Evolutionary conservation across 192 early-diverging fungal species (phyloP).

Genomic region (Backusella parvicylindrica): DNA sequence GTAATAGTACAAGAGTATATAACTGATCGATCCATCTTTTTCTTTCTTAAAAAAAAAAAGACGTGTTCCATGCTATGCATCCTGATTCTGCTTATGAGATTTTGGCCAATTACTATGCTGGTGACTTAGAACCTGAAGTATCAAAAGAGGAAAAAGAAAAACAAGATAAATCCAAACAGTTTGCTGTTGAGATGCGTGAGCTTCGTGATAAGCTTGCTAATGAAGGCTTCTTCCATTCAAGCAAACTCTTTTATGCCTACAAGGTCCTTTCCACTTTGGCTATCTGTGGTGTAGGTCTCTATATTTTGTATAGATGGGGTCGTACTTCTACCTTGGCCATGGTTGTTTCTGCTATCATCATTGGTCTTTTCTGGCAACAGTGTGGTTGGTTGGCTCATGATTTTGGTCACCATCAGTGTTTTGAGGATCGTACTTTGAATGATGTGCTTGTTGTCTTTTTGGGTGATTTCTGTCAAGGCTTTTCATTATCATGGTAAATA

Average conservation of each 20-base stretch:
- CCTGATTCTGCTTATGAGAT: constrained; percentile 57
- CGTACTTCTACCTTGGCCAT: constrained; percentile 53
- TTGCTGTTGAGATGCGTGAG: constrained; percentile 60
- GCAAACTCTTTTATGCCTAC: constrained; percentile 65
- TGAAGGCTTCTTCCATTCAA: constrained; percentile 60
- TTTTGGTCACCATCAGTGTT: constrained; percentile 79
- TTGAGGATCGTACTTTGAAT: constrained; percentile 61
- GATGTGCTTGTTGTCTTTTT: constrained; percentile 64
- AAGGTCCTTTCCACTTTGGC: constrained; percentile 57
- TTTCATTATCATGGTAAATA: constrained; percentile 66
- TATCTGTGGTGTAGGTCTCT: constrained; percentile 45
- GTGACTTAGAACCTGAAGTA: constrained; percentile 49
- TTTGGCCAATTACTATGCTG: constrained; percentile 73
- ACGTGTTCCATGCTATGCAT: constrained; percentile 81
- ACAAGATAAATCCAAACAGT: constrained; percentile 42
- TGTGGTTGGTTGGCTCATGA: constrained; percentile 84
- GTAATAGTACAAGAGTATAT: not conserved
- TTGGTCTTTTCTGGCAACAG: constrained; percentile 82
- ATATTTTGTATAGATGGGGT: constrained; percentile 49
- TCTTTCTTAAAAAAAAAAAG: constrained; percentile 28
- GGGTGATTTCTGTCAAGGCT: constrained; percentile 75
- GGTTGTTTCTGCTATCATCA: constrained; percentile 46
- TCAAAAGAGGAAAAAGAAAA: constrained; percentile 3
- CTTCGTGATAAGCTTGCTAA: constrained; percentile 49
- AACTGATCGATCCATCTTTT: not conserved